A percentile compares a stretch with the other conserved stretches of the same genome.
phyloP scores from a whole-genome alignment of 176 grass and related monocot genomes.

The Aegilops sharonensis region DNA sequence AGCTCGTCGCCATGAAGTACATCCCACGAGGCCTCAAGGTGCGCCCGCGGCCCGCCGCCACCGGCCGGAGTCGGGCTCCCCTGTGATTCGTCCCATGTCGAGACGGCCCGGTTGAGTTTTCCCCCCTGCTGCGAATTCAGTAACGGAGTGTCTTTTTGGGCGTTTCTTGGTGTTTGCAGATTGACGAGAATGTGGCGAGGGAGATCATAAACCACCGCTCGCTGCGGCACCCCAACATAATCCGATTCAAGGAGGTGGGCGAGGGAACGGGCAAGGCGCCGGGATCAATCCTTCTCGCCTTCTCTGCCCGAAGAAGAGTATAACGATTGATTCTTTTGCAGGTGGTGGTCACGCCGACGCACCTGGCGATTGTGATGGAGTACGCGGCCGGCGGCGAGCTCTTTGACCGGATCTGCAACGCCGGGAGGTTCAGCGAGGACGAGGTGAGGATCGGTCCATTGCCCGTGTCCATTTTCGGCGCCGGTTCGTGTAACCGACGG shows the following conservation, averaged over 20 bases:
- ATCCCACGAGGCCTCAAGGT: constrained; percentile 80
- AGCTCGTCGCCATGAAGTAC: constrained; percentile 97
- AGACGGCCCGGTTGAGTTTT: background rate
- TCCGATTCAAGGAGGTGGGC: constrained; percentile 71
- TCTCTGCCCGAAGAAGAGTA: background rate
- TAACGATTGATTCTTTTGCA: background rate
- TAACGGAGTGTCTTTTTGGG: background rate
- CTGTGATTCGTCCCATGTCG: background rate
- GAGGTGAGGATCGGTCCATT: constrained; percentile 46
- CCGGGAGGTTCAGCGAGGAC: constrained; percentile 73
- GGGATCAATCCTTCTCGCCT: background rate
- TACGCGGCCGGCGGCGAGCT: constrained; percentile 77
- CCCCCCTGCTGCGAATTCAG: background rate
- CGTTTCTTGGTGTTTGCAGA: constrained; percentile 32
- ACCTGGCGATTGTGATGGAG: constrained; percentile 87
- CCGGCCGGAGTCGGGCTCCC: background rate
- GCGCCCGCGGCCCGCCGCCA: background rate
- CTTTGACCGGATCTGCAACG: constrained; percentile 80
- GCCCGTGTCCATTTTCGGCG: background rate
- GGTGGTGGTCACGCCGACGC: constrained; percentile 70
- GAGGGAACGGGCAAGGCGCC: background rate
- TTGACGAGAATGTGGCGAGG: constrained; percentile 77
- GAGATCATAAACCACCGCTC: constrained; percentile 81
- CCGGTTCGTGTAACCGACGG: background rate
- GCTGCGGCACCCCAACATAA: constrained; percentile 75